A percentile compares a stretch with the other conserved stretches of the same genome.
phyloP scores from a whole-genome alignment of 352 stramenopile genomes.

The Phytophthora citrophthora region DNA sequence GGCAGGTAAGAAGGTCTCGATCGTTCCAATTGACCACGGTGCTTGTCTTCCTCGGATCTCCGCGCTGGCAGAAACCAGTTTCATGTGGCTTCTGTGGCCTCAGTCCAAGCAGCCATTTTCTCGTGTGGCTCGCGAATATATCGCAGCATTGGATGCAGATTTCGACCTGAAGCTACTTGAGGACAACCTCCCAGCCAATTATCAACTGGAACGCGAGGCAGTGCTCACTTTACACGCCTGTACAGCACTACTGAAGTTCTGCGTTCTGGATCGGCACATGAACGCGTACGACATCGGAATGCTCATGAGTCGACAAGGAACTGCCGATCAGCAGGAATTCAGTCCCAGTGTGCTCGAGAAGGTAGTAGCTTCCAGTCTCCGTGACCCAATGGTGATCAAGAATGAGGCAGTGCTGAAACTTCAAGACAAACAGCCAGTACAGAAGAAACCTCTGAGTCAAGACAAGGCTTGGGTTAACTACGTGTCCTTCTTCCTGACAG shows the following conservation, averaged over 20 bases:
- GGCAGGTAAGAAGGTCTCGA: slow-evolving; percentile 27
- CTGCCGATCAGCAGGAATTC: slow-evolving; percentile 31
- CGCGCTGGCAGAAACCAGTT: slow-evolving; percentile 62
- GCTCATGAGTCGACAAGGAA: slow-evolving; percentile 60
- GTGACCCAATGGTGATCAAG: slow-evolving; percentile 19
- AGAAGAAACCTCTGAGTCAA: background rate
- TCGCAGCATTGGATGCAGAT: slow-evolving; percentile 43
- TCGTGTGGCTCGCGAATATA: slow-evolving; percentile 32
- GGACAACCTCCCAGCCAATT: slow-evolving; percentile 17
- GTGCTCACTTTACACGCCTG: slow-evolving; percentile 56
- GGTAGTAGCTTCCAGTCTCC: slow-evolving; percentile 26
- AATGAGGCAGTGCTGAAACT: slow-evolving; percentile 23
- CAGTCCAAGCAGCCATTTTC: slow-evolving; percentile 64
- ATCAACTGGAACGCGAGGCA: slow-evolving; percentile 47
- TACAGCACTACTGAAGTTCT: slow-evolving; percentile 60
- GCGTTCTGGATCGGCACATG: slow-evolving; percentile 48
- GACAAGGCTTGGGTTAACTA: slow-evolving; percentile 30
- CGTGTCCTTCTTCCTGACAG: slow-evolving; percentile 21
- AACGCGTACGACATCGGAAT: slow-evolving; percentile 58
- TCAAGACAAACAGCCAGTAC: slow-evolving; percentile 9
- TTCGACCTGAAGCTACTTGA: slow-evolving; percentile 45
- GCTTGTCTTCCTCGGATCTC: slow-evolving; percentile 63
- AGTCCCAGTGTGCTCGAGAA: slow-evolving; percentile 48
- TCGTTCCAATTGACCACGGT: slow-evolving; percentile 83
- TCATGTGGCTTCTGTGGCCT: slow-evolving; percentile 75